phyloP scores from a whole-genome alignment of 768 basidiomycete species.

The Kwoniella sp. region DNA sequence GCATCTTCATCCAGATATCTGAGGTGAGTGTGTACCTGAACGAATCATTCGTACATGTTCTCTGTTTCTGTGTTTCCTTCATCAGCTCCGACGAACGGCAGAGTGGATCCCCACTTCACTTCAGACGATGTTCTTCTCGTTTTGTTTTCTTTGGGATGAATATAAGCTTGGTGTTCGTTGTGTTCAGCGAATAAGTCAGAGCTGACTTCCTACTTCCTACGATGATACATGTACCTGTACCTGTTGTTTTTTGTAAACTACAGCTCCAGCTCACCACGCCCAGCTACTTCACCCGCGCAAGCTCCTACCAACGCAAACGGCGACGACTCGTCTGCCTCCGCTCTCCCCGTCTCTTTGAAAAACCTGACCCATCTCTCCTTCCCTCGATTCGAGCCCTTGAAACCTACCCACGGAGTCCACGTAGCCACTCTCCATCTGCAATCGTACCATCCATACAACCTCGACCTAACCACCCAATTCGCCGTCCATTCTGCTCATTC shows the following conservation, averaged over 20 bases:
- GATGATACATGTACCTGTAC: too few relatives aligned
- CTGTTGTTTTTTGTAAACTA: neutral
- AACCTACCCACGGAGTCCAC: conserved; percentile 57
- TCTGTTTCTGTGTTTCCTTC: too few relatives aligned
- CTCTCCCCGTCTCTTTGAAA: conserved; percentile 14
- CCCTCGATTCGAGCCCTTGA: conserved; percentile 1
- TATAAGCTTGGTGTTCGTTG: too few relatives aligned
- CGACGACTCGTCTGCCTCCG: conserved; percentile 5
- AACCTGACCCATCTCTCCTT: conserved; percentile 22
- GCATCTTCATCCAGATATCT: conserved; percentile 23
- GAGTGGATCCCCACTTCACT: too few relatives aligned
- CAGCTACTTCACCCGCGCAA: conserved; percentile 5
- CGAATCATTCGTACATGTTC: neutral
- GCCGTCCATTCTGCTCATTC: conserved; percentile 80
- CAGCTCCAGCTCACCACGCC: conserved; percentile 8
- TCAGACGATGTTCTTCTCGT: too few relatives aligned
- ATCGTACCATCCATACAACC: conserved; percentile 66
- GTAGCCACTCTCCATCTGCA: conserved; percentile 82
- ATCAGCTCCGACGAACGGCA: too few relatives aligned
- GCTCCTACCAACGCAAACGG: neutral
- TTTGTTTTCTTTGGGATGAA: too few relatives aligned
- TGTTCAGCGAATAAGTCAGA: too few relatives aligned
- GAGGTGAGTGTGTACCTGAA: conserved; percentile 6
- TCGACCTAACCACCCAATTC: conserved; percentile 82
- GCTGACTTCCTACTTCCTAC: too few relatives aligned